phyloP scores from a whole-genome alignment of 208 protist species.

The Entamoeba invadens region DNA sequence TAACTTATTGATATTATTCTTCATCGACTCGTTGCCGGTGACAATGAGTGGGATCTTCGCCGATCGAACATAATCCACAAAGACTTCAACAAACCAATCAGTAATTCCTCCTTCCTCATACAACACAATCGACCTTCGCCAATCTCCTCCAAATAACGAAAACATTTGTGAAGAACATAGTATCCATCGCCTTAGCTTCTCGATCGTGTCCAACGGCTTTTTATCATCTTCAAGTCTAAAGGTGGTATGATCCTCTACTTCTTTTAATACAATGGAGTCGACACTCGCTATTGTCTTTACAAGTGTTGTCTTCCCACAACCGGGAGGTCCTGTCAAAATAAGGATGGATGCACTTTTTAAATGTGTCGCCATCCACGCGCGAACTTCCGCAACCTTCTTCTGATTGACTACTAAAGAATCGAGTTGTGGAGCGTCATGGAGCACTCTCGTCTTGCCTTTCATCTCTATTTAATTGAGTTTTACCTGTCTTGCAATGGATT shows the following conservation, averaged over 20 bases:
- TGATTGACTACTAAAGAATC: background rate
- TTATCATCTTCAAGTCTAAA: background rate
- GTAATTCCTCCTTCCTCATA: background rate
- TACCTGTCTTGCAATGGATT: no score
- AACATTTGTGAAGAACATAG: background rate
- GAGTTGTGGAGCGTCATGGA: background rate
- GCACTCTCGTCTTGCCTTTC: background rate
- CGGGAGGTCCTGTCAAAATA: background rate
- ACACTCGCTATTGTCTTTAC: background rate
- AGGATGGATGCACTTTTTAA: background rate
- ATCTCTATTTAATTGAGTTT: no score
- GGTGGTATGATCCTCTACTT: background rate
- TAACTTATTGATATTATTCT: background rate
- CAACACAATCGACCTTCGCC: background rate
- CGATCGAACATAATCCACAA: background rate
- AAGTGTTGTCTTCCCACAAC: background rate
- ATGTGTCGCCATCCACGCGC: background rate
- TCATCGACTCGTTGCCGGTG: background rate
- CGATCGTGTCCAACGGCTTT: no score
- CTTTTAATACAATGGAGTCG: background rate
- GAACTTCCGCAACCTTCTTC: background rate
- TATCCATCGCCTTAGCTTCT: background rate
- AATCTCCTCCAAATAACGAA: background rate
- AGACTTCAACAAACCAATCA: background rate
- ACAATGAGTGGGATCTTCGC: background rate